Percentiles rank a stretch among this genome's conserved stretches.
phyloP scores from a whole-genome alignment of 495 filamentous ascomycete genomes.

The Neurospora intermedia region DNA sequence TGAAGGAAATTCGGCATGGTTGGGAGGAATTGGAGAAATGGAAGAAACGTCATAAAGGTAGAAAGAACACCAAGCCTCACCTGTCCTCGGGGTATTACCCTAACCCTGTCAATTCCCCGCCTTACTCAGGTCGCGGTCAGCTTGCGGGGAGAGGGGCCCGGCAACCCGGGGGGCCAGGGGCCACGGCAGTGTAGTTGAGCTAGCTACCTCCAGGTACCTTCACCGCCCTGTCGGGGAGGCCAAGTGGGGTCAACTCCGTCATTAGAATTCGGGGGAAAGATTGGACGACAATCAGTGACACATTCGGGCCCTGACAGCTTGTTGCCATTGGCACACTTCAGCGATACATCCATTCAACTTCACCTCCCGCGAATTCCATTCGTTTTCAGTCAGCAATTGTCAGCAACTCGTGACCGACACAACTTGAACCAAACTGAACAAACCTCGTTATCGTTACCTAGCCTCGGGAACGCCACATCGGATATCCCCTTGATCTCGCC shows the following conservation, averaged over 20 bases:
- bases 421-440: neutral
- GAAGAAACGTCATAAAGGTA: neutral
- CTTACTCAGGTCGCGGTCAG: neutral
- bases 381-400: neutral
- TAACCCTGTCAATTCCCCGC: neutral
- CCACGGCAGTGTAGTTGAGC: neutral
- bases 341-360: neutral
- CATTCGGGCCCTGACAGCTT: neutral
- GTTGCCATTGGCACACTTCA: neutral
- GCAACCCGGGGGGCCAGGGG: neutral
- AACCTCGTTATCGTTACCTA: neutral
- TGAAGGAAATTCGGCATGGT: neutral
- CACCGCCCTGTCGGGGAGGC: neutral
- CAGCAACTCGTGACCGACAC: neutral
- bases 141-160: neutral
- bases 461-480: neutral
- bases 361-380: neutral
- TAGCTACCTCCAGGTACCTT: neutral
- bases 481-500: neutral
- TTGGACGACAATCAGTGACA: neutral
- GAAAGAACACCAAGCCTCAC: neutral
- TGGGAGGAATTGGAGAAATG: neutral
- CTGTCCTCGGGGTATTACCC: neutral
- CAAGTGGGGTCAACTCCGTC: neutral
- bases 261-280: neutral